Base-by-base conservation (phyloP, 371 early-diverging fungal genomes). In the Chytridiales sp. region DNA sequence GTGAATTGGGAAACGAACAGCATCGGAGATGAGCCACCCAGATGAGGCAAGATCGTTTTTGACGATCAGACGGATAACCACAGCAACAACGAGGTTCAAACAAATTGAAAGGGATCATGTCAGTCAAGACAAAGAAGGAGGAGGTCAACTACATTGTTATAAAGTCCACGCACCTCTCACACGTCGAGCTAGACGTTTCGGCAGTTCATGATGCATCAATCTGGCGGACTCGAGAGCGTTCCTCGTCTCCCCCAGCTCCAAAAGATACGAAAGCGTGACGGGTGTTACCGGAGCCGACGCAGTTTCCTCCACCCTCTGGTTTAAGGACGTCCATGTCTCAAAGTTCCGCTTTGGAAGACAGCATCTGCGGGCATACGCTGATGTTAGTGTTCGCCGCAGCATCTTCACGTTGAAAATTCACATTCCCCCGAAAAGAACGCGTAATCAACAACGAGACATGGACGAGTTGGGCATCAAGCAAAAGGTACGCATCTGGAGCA, bases 161-260 rank as follows among this genome's bases (percentile, higher is more conserved):
- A 0, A 53, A 40, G 26, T 1, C 19, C 1, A 22, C 47, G 13
- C 22, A 74, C 74, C 70, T 69, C 83, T 78, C 19, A 91, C 89
- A 39, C 91, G 80, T 61, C 90, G 66, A 6, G 92, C 94, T 56
- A 94, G 60, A 27, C 94, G 85, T 39, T 85, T 88, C 0, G 93
- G 92, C 35, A 94, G 73, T 64, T 92, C 92, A 13, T 79, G 68
- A 32, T 82, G 82, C n/a, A 90, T 81, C 65, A 87, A 87, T 5
- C 76, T 36, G 74, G 76, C 54, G 5, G 59, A 56, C n/a, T 54
- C 63, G 9, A 50, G 64, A 3, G 64, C 48, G 19, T 74, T 69
- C 13, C 56, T 38, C 38, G 64, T 49, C 50, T 70, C 58, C 15
- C 77, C 77, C 30, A 79, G 64, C 38, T 67, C 54, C 26, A 76